phyloP scores from a whole-genome alignment of 495 filamentous ascomycete genomes.

The Aspergillus baeticus region DNA sequence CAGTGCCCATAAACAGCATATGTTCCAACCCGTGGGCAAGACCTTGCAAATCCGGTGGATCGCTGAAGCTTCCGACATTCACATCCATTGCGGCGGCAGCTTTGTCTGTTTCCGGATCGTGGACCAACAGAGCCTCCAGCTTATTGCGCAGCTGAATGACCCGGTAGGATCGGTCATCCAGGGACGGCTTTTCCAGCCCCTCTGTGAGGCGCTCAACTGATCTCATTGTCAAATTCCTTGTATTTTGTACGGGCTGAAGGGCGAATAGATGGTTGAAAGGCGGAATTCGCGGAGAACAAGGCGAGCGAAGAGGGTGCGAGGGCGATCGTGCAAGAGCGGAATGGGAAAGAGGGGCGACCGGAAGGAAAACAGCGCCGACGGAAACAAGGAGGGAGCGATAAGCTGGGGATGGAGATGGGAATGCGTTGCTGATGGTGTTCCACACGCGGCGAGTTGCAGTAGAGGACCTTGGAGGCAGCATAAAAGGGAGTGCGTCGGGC shows the following conservation, averaged over 20 bases:
- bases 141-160: slow-evolving; percentile 83
- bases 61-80: slow-evolving; percentile 93
- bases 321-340: slow-evolving; percentile 19
- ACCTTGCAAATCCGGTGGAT: slow-evolving; percentile 87
- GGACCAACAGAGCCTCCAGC: slow-evolving; percentile 91
- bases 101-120: slow-evolving; percentile 96
- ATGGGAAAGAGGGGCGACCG: slow-evolving; percentile 19
- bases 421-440: slow-evolving; percentile 16
- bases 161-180: slow-evolving; percentile 86
- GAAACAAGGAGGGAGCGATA: slow-evolving; percentile 18
- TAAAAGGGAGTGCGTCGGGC: background rate
- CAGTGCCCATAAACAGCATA: slow-evolving; percentile 96
- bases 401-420: slow-evolving; percentile 20
- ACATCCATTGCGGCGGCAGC: slow-evolving; percentile 93
- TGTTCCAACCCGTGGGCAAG: slow-evolving; percentile 91
- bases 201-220: slow-evolving; percentile 73
- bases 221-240: slow-evolving; percentile 25
- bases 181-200: slow-evolving; percentile 76
- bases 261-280: slow-evolving; percentile 7
- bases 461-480: slow-evolving; percentile 45
- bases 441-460: slow-evolving; percentile 27
- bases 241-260: slow-evolving; percentile 25
- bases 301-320: slow-evolving; percentile 11
- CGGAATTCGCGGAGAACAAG: background rate
- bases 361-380: slow-evolving; percentile 14